These are phyloP conservation scores for Plectranthus barbatus DNA, from an alignment of 257 asterid species.

Conservation along the genomic window DNA sequence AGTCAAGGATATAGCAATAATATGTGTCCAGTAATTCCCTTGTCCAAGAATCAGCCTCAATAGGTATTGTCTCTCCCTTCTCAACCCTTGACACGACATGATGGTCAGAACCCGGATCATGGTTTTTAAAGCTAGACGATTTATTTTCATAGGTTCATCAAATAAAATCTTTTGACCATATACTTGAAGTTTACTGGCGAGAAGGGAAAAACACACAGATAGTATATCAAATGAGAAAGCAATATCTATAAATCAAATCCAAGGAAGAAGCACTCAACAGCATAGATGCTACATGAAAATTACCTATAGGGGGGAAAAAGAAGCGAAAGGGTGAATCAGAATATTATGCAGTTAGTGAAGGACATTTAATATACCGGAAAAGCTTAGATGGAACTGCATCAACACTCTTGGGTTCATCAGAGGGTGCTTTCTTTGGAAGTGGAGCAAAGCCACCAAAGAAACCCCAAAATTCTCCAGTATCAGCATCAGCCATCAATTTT, in stretches of 20 bases:
- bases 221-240: background rate
- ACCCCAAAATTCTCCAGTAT: constrained; percentile 98
- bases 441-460: constrained; percentile 99
- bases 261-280: background rate
- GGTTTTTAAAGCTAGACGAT: background rate
- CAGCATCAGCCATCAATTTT: constrained; percentile 98
- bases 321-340: background rate
- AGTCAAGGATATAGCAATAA: constrained; percentile 82
- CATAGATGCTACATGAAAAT: background rate
- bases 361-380: constrained; percentile 58
- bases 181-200: background rate
- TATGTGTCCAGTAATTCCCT: constrained; percentile 85
- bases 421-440: constrained; percentile 73
- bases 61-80: constrained; percentile 64
- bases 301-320: background rate
- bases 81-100: constrained; percentile 32
- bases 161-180: background rate
- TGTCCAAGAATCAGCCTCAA: constrained; percentile 60
- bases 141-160: background rate
- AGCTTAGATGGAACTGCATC: constrained; percentile 52
- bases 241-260: background rate
- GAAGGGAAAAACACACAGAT: background rate
- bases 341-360: constrained; percentile 1
- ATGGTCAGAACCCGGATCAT: constrained; percentile 2
- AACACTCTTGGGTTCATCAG: constrained; percentile 39